A percentile compares a stretch with the other conserved stretches of the same genome.
Evolutionary conservation across 805 yeast genomes (phyloP).

Genomic region (Hanseniaspora jakobsenii): DNA sequence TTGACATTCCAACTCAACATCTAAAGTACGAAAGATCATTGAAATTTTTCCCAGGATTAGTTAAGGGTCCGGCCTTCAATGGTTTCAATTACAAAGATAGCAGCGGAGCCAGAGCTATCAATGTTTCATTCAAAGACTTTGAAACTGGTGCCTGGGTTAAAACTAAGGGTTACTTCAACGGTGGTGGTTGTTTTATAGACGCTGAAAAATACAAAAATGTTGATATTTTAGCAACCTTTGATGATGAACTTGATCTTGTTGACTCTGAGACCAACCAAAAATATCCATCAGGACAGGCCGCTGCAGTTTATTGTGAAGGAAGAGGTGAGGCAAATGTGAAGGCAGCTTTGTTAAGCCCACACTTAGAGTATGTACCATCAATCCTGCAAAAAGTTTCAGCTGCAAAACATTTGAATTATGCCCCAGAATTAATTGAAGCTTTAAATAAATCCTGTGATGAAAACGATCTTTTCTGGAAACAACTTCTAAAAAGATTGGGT

Average conservation of each 20-base stretch:
- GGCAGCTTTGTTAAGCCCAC: conserved; percentile 71
- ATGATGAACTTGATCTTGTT: conserved; percentile 33
- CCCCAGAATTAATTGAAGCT: conserved; percentile 29
- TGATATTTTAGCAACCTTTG: conserved; percentile 61
- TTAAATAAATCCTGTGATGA: conserved; percentile 35
- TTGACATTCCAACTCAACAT: conserved; percentile 57
- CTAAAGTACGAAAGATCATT: conserved; percentile 78
- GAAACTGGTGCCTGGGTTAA: conserved; percentile 17
- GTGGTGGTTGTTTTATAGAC: conserved; percentile 79
- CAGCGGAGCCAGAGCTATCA: conserved; percentile 56
- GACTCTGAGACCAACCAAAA: conserved; percentile 26
- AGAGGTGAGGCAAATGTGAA: conserved; percentile 51
- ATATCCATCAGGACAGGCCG: conserved; percentile 37
- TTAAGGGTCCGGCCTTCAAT: conserved; percentile 66
- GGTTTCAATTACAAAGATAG: conserved; percentile 77
- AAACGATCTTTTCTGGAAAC: conserved; percentile 46
- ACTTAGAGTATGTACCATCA: conserved; percentile 72
- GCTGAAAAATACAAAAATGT: conserved; percentile 51
- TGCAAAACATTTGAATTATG: conserved; percentile 17
- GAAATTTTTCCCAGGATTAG: conserved; percentile 67
- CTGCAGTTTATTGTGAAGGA: conserved; percentile 48
- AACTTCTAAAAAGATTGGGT: conserved; percentile 48
- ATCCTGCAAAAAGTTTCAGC: conserved; percentile 30
- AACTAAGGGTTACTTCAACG: conserved; percentile 52
- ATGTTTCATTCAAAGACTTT: conserved; percentile 32